These are phyloP conservation scores for Suillus lakei DNA, from an alignment of 768 basidiomycete species.

Conservation along the genomic window DNA sequence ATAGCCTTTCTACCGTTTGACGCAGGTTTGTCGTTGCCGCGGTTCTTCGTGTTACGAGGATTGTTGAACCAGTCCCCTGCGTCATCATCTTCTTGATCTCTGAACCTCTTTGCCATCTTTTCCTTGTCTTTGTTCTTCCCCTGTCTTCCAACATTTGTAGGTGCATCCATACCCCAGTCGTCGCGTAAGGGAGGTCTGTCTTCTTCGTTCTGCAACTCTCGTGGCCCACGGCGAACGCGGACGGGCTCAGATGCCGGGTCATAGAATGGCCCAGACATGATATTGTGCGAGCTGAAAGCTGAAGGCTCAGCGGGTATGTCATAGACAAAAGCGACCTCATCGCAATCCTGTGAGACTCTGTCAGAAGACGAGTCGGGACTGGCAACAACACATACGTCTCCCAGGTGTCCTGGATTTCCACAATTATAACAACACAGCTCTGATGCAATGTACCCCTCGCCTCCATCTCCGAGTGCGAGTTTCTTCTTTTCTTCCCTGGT, in stretches of 20 bases:
- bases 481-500: slow-evolving; percentile 54
- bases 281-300: slow-evolving; percentile 70
- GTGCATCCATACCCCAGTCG: slow-evolving; percentile 51
- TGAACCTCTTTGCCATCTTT: slow-evolving; percentile 55
- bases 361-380: neutral
- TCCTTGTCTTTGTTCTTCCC: slow-evolving; percentile 64
- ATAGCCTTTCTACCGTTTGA: slow-evolving; percentile 36
- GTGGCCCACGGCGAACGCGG: slow-evolving; percentile 38
- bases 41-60: slow-evolving; percentile 34
- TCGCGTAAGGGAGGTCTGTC: slow-evolving; percentile 40
- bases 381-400: slow-evolving; percentile 61
- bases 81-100: slow-evolving; percentile 57
- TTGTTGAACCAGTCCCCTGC: slow-evolving; percentile 66
- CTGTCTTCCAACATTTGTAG: slow-evolving; percentile 67
- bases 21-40: slow-evolving; percentile 20
- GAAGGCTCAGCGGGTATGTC: slow-evolving; percentile 58
- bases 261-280: slow-evolving; percentile 69
- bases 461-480: slow-evolving; percentile 64
- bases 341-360: slow-evolving; percentile 58
- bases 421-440: slow-evolving; percentile 88
- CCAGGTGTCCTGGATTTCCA: slow-evolving; percentile 72
- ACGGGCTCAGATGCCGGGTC: slow-evolving; percentile 43
- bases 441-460: slow-evolving; percentile 75
- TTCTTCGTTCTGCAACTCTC: slow-evolving; percentile 37
- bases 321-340: slow-evolving; percentile 44